These are phyloP conservation scores for Taphrina flavorubra DNA, from an alignment of 1,139 yeast species.

Conservation along the genomic window DNA sequence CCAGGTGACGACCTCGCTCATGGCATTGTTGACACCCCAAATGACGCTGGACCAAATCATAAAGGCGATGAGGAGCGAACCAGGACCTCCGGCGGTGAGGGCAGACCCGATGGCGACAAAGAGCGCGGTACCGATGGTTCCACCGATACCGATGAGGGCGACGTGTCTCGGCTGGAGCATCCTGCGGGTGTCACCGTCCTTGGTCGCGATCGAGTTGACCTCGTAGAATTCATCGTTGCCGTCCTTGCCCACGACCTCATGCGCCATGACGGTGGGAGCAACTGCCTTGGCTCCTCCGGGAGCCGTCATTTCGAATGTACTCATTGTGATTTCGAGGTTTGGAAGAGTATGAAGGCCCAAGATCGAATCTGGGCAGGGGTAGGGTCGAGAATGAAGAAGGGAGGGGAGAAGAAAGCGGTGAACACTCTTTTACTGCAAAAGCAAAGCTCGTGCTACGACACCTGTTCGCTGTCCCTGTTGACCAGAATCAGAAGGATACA, in stretches of 20 bases:
- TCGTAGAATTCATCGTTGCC: constrained; percentile 28
- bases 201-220: constrained; percentile 30
- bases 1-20: constrained; percentile 85
- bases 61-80: constrained; percentile 78
- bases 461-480: too few relatives aligned
- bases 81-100: constrained; percentile 77
- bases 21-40: constrained; percentile 70
- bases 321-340: constrained; percentile 1
- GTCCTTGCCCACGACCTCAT: constrained; percentile 14
- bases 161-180: constrained; percentile 58
- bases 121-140: constrained; percentile 59
- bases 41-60: constrained; percentile 72
- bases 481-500: too few relatives aligned
- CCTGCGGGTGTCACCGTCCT: constrained; percentile 49
- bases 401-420: not conserved
- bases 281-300: not conserved
- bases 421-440: too few relatives aligned
- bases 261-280: constrained; percentile 14
- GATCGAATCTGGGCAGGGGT: not conserved
- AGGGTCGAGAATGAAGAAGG: not conserved
- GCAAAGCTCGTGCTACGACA: too few relatives aligned
- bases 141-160: constrained; percentile 60
- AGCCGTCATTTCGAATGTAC: constrained; percentile 13
- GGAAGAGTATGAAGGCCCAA: not conserved
- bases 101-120: constrained; percentile 80